Evolutionary conservation across 148 eudicot genomes (phyloP), one percentile per base, ranked within the genome.

Genomic region (Rhododendron ferrugineum): DNA sequence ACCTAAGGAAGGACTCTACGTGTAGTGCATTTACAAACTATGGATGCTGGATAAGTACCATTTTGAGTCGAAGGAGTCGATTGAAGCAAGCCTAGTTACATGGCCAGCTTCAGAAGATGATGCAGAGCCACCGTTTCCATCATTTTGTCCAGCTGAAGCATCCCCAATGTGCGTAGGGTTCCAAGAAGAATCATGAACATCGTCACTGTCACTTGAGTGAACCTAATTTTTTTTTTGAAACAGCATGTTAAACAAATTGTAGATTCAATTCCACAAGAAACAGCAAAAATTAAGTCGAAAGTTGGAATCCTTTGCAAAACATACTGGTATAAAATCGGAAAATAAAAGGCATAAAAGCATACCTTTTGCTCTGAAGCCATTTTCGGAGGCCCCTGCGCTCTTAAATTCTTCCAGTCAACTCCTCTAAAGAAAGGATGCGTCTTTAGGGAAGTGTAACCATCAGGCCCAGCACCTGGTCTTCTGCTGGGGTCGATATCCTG

Each of bases 381-480:
- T 88, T 77, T 91, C 46, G 99, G 99, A 90, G 99, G 96, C 66
- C 91, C 80, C 79, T 87, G 90, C 49, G 86, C 84, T 87, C 99
- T 90, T 80, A 97, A 88, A 85, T 87, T 90, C 36, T 85, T 86
- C 99, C 99, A 97, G 84, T 95, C 98, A 83, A 97, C 74, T 68
- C 96, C 98, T 15, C 83, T 88, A 47, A 97, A 97, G 87, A 97
- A 97, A 36, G 98, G 93, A 90, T 95, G 99, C 26, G 64, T 85
- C 90, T 95, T 97, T 18, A 97, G 94, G 4, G 91, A 85, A 80
- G 88, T 89, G 89, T 97, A 97, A 73, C 99, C 98, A 79, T 92
- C 94, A 49, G 89, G 98, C 84, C 99, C 98, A 89, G 98, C 98
- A 81, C 99, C 99, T 54, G 98, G 99, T 88, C 99, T 90, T 90